Evolutionary conservation across 1,284 basidiomycete species (phyloP), one percentile per base, ranked within the genome.

Genomic region (Meira miltonrushii): DNA sequence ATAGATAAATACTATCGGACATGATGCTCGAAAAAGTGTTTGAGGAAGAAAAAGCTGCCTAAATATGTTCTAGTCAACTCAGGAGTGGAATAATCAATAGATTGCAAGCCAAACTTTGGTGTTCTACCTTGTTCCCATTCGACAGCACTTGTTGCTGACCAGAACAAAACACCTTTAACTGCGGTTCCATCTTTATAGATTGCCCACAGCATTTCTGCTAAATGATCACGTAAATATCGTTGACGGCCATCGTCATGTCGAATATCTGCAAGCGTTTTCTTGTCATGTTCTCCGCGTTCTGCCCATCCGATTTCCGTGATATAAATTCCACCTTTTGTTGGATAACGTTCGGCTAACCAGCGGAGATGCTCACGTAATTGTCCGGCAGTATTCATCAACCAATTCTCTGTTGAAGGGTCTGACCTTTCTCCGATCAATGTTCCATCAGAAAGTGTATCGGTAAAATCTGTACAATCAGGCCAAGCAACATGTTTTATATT

Each of bases 251-350:
- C 46, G 55, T 69, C 67, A 21, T 49, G 54, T 11, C 50, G 17
- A 38, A 69, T 60, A 21, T 59, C 43, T 7, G 40, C 54, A 21
- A 58, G 17, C 40, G 59, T 33, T 19, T 33, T 59, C 38, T 62
- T 61, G 21, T 50, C 38, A 21, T 47, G 28, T 39, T 57, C 58
- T 28, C 46, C 46, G 0, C 49, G 43, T 28, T 59, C 56, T 25
- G 66, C 58, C 25, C 60, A 68, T 38, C 66, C 67, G 49, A 69
- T 57, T 55, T 69, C 67, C 13, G 54, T 63, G 9, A 69, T 21
- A 53, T 61, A 62, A 48, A 65, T 60, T 6, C 38, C 39, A 38
- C 57, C 55, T n/a, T 58, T 49, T 12, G 38, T 28, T 40, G 33
- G 33, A 46, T 51, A 68, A 39, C 13, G 25, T 39, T 65, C 46